These are phyloP conservation scores for Neoscytalidium dimidiatum DNA, from an alignment of 2,329 filamentous ascomycete genomes.

Conservation along the genomic window DNA sequence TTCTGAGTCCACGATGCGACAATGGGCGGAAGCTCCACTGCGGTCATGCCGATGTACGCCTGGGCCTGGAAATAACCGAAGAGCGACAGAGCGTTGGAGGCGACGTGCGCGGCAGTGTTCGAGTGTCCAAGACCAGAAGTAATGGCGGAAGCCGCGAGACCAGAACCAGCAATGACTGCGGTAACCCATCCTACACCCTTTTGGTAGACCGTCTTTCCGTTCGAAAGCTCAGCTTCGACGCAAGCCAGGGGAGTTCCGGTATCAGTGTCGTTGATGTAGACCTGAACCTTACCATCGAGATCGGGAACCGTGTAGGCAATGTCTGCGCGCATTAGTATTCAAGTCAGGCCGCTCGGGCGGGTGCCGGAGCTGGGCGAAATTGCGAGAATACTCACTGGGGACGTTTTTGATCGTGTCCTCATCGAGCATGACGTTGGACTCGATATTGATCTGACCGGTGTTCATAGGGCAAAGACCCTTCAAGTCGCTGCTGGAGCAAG, in stretches of 20 bases:
- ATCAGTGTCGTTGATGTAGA: slow-evolving; percentile 74
- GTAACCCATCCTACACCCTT: slow-evolving; percentile 87
- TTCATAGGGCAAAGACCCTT: slow-evolving; percentile 91
- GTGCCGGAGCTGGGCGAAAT: background rate
- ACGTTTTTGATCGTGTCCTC: slow-evolving; percentile 66
- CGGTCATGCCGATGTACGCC: slow-evolving; percentile 84
- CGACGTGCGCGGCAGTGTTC: slow-evolving; percentile 92
- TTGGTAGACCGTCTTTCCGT: slow-evolving; percentile 89
- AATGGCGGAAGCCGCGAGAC: slow-evolving; percentile 80
- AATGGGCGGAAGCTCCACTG: slow-evolving; percentile 80
- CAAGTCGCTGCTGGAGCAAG: slow-evolving; percentile 64
- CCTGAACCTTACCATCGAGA: slow-evolving; percentile 80
- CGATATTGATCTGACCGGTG: slow-evolving; percentile 75
- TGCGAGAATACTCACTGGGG: slow-evolving; percentile 56
- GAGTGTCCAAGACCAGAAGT: slow-evolving; percentile 89
- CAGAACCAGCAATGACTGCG: slow-evolving; percentile 82
- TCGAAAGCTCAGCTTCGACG: slow-evolving; percentile 83
- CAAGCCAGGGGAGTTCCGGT: slow-evolving; percentile 73
- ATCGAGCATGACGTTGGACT: slow-evolving; percentile 62
- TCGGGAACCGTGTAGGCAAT: slow-evolving; percentile 91
- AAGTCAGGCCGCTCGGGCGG: background rate
- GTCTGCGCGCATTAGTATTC: slow-evolving; percentile 38
- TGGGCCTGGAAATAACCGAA: slow-evolving; percentile 95
- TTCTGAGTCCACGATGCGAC: slow-evolving; percentile 94
- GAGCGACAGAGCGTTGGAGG: slow-evolving; percentile 89